Percentiles rank a stretch among this genome's conserved stretches.
Conservation (phyloP, 257 asterid species). For the Dorcoceras hygrometricum region DNA sequence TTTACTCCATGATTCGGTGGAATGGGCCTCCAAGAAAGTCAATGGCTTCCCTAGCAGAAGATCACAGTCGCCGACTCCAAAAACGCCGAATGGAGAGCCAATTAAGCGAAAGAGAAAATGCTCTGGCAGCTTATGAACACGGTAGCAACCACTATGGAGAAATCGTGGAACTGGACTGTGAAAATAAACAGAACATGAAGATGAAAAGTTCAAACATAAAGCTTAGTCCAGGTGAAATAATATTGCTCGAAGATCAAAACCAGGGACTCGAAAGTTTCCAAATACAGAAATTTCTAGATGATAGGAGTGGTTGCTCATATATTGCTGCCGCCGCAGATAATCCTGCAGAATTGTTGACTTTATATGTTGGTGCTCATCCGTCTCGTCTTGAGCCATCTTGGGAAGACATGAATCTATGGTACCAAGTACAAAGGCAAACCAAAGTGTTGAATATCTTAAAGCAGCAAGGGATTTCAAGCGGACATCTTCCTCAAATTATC, state of each 20-base stretch:
- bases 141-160: slow-evolving; percentile 37
- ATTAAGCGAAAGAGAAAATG: slow-evolving; percentile 35
- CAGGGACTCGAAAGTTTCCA: slow-evolving; percentile 49
- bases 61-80: slow-evolving; percentile 73
- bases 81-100: slow-evolving; percentile 55
- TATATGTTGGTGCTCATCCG: slow-evolving; percentile 70
- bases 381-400: slow-evolving; percentile 80
- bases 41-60: slow-evolving; percentile 61
- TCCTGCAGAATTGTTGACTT: slow-evolving; percentile 35
- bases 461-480: slow-evolving; percentile 49
- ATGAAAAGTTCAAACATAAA: slow-evolving; percentile 43
- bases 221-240: slow-evolving; percentile 51
- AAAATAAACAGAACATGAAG: slow-evolving; percentile 27
- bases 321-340: slow-evolving; percentile 43
- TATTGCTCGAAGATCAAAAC: slow-evolving; percentile 63
- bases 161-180: slow-evolving; percentile 42
- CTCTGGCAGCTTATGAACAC: slow-evolving; percentile 34
- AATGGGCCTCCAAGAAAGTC: slow-evolving; percentile 79
- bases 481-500: slow-evolving; percentile 56
- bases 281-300: slow-evolving; percentile 44
- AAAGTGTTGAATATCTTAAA: slow-evolving; percentile 63
- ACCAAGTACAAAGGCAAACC: slow-evolving; percentile 82
- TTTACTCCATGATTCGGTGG: slow-evolving; percentile 62
- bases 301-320: slow-evolving; percentile 46
- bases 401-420: slow-evolving; percentile 94